Percentiles rank a stretch among this genome's conserved stretches.
phyloP scores from a whole-genome alignment of 495 filamentous ascomycete species.

The Tuber aestivum region DNA sequence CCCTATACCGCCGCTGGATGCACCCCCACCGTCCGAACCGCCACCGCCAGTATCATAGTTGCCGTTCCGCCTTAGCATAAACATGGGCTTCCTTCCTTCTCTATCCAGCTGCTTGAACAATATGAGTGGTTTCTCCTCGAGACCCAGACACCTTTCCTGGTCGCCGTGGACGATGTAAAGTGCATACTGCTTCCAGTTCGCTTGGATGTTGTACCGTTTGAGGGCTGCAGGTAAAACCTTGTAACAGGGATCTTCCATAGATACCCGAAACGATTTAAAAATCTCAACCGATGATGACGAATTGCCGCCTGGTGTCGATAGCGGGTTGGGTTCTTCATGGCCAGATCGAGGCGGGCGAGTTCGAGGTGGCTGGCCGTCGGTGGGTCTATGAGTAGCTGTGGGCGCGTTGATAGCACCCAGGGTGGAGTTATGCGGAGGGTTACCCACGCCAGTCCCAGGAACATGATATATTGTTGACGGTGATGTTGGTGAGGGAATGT shows the following conservation, averaged over 20 bases:
- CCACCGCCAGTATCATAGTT: constrained; percentile 29
- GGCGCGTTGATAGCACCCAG: constrained; percentile 19
- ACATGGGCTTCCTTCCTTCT: constrained; percentile 98
- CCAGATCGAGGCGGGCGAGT: constrained; percentile 15
- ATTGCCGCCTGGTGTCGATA: constrained; percentile 16
- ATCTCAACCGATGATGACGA: constrained; percentile 56
- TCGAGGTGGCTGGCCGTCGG: constrained; percentile 15
- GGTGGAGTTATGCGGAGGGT: constrained; percentile 26
- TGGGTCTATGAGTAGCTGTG: constrained; percentile 22
- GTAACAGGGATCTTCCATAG: constrained; percentile 95
- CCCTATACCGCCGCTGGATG: constrained; percentile 11
- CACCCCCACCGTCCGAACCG: constrained; percentile 7
- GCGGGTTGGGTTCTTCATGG: constrained; percentile 39
- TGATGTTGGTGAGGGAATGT: constrained; percentile 76
- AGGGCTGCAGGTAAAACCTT: constrained; percentile 93
- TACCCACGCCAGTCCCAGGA: constrained; percentile 47
- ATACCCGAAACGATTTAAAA: constrained; percentile 95
- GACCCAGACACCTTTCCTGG: constrained; percentile 84
- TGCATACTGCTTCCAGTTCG: constrained; percentile 93
- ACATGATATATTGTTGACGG: constrained; percentile 45
- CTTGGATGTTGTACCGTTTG: constrained; percentile 96
- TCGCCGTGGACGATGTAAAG: constrained; percentile 97
- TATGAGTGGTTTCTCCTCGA: constrained; percentile 88
- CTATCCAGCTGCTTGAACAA: constrained; percentile 95
- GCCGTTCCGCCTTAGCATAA: constrained; percentile 67